Evolutionary conservation across 2,329 filamentous ascomycete species (phyloP), one percentile per base, ranked within the genome.

Genomic region (Coniella lustricola): DNA sequence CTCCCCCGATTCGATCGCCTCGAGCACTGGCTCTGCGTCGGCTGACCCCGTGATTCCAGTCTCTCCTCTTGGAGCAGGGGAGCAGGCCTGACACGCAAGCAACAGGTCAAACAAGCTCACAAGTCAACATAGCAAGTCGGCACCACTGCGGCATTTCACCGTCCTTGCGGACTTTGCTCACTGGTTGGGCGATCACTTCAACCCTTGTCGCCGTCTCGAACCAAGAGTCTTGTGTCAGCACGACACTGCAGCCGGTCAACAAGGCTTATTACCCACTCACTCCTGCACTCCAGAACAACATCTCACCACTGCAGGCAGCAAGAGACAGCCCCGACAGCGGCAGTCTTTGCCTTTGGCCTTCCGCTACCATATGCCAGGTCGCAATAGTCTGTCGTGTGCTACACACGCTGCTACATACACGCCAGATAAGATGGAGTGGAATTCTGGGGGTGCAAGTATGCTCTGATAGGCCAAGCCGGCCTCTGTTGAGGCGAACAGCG

Each of bases 241-340:
- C 47, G 36, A 38, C 22, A 44, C 37, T 52, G 50, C 50, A 52
- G 50, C 47, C 50, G 50, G 50, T 50, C 29, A 50, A 17, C 25
- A 44, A 44, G 25, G 5, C 25, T 29, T 29, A 32, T 51, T 21
- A 51, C 53, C 54, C 51, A 43, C 44, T 29, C 10, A 29, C 5
- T 10, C 5, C 25, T 29, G 25, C 25, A 10, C 25, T 29, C 25
- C 69, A 58, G 69, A 68, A 53, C 72, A 69, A 55, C 73, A 64
- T 54, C 69, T 73, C 55, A 56, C 54, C 56, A 20, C 29, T 29
- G 32, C 39, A 20, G 25, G 29, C 25, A 42, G n/a, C n/a, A n/a
- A n/a, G n/a, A n/a, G 5, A 3, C n/a, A 31, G 25, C 8, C 7
- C 29, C 14, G 9, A 29, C 17, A 31, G 17, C 29, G 40, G 25